Percentiles rank a stretch among this genome's conserved stretches.
Evolutionary conservation across 176 grass and related monocot species (phyloP).

Genomic region (Paspalum notatum): DNA sequence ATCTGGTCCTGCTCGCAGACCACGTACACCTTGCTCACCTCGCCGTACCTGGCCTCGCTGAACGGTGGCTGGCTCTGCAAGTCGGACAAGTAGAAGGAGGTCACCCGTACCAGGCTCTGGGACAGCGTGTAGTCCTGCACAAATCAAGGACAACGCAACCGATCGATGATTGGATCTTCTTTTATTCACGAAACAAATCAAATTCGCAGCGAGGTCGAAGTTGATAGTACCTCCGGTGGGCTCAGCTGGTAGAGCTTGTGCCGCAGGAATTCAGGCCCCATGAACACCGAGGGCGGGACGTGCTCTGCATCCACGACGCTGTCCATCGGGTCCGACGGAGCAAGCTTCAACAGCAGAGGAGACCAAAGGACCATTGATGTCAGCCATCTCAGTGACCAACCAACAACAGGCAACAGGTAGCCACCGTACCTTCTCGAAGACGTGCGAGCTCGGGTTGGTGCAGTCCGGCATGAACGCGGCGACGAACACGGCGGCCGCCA

Average conservation of each 20-base stretch:
- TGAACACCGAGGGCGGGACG: slow-evolving; percentile 32
- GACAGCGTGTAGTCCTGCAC: slow-evolving; percentile 54
- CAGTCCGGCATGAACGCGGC: slow-evolving; percentile 60
- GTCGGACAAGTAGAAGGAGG: slow-evolving; percentile 55
- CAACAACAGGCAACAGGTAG: too few species aligned
- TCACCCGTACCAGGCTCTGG: too few species aligned
- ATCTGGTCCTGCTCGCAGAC: slow-evolving; percentile 47
- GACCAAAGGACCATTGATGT: too few species aligned
- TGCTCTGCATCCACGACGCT: slow-evolving; percentile 8
- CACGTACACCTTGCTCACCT: slow-evolving; percentile 60
- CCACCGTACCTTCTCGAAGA: slow-evolving; percentile 33
- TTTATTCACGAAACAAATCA: too few species aligned
- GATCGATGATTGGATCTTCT: too few species aligned
- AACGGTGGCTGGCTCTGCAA: slow-evolving; percentile 43
- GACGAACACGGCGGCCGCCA: slow-evolving; percentile 63
- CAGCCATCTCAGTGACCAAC: too few species aligned
- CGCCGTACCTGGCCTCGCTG: slow-evolving; percentile 47
- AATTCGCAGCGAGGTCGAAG: too few species aligned
- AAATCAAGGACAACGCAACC: not conserved
- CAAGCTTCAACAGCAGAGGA: not conserved
- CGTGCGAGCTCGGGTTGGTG: not conserved
- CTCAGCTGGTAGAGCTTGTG: slow-evolving; percentile 50
- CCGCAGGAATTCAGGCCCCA: slow-evolving; percentile 55
- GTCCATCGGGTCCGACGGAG: slow-evolving; percentile 45
- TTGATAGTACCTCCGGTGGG: slow-evolving; percentile 31